phyloP scores from a whole-genome alignment of 495 filamentous ascomycete genomes.

The Physcia stellaris region DNA sequence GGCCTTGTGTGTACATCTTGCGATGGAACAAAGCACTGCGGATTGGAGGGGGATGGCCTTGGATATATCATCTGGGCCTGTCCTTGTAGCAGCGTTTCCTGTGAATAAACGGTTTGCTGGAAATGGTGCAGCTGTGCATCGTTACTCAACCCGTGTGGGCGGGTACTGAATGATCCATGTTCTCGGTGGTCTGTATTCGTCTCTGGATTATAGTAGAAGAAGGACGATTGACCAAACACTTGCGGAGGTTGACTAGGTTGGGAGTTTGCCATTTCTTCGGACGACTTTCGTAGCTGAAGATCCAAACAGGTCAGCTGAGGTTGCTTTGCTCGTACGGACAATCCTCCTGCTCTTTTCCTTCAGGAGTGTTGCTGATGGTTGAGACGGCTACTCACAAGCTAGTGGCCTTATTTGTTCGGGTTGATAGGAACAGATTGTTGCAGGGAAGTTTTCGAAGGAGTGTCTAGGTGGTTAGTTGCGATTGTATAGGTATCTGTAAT shows the following conservation, averaged over 20 bases:
- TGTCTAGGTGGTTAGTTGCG: conserved; percentile 11
- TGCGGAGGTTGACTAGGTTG: conserved; percentile 40
- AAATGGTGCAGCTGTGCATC: conserved; percentile 33
- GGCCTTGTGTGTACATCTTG: conserved; percentile 43
- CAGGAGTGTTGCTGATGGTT: no score
- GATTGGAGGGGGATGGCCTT: conserved; percentile 49
- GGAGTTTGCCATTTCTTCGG: conserved; percentile 44
- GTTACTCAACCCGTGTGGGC: conserved; percentile 41
- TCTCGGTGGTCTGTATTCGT: conserved; percentile 60
- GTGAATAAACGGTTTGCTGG: conserved; percentile 26
- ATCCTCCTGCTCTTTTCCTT: no score
- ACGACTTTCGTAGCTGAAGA: background rate
- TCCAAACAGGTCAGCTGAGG: conserved; percentile 1
- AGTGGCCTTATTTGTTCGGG: no score
- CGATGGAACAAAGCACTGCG: conserved; percentile 43
- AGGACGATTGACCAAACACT: conserved; percentile 61
- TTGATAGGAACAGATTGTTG: background rate
- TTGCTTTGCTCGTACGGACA: background rate
- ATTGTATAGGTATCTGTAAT: no score
- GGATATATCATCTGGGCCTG: conserved; percentile 51
- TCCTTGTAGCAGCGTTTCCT: conserved; percentile 19
- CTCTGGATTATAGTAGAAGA: conserved; percentile 86
- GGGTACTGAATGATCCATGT: conserved; percentile 70
- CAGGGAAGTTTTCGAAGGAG: conserved; percentile 13
- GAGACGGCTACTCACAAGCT: no score